Conservation (phyloP, 2,329 filamentous ascomycete genomes). For the Apiospora saccharicola region DNA sequence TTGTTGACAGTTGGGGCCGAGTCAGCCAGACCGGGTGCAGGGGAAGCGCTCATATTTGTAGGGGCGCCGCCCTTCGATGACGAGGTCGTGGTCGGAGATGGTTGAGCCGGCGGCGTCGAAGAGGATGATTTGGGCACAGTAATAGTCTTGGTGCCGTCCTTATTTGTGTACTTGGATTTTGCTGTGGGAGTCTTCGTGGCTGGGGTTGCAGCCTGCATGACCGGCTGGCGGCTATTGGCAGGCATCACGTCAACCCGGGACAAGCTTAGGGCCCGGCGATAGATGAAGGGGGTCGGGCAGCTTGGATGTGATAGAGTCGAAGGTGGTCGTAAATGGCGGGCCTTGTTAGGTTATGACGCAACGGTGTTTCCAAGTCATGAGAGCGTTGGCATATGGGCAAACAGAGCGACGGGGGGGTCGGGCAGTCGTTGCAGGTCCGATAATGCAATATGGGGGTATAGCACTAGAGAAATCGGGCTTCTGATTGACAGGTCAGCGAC, state of each 20-base stretch:
- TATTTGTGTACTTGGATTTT: constrained; percentile 67
- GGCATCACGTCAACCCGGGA: constrained; percentile 50
- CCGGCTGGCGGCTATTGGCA: constrained; percentile 60
- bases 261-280: constrained; percentile 34
- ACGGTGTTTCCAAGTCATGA: constrained; percentile 15
- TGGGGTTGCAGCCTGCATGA: constrained; percentile 59
- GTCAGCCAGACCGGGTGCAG: constrained; percentile 39
- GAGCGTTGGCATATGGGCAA: constrained; percentile 19
- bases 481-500: constrained; percentile 11
- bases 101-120: constrained; percentile 60
- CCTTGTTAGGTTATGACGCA: constrained; percentile 24
- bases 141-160: constrained; percentile 74
- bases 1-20: constrained; percentile 72
- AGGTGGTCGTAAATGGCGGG: constrained; percentile 26
- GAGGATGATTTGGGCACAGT: constrained; percentile 65
- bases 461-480: constrained; percentile 9
- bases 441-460: constrained; percentile 4
- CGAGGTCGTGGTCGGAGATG: constrained; percentile 56
- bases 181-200: constrained; percentile 57
- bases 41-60: constrained; percentile 39
- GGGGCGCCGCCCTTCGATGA: constrained; percentile 46
- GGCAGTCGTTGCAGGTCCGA: constrained; percentile 17
- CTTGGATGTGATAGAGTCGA: constrained; percentile 23
- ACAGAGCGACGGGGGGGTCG: constrained; percentile 21
- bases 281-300: constrained; percentile 33